Conservation (phyloP, 441 rosid genomes). For the Raphanus hybrid region DNA sequence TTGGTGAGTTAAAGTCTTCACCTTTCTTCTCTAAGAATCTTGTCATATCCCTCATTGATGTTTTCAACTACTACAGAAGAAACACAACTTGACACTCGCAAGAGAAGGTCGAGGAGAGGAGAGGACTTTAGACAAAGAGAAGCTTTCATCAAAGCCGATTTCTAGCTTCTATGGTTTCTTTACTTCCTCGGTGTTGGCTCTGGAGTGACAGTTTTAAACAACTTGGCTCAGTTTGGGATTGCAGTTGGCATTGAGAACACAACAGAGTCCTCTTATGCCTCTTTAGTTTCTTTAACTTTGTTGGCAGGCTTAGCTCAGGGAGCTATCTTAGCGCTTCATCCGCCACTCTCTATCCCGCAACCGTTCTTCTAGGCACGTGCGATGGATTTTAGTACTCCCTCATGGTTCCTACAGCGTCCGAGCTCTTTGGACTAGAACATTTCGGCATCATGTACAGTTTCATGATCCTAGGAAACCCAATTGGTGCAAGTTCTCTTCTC, state of each 20-base stretch:
- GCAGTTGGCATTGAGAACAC: neutral
- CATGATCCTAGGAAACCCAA: conserved; percentile 6
- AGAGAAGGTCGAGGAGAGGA: neutral
- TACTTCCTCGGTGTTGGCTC: conserved; percentile 6
- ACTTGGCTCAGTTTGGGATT: conserved; percentile 2
- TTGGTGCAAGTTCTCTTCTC: neutral
- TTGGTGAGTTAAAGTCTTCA: neutral
- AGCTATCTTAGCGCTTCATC: neutral
- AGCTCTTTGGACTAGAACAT: conserved; percentile 6
- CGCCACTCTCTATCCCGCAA: conserved; percentile 5
- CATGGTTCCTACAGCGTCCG: conserved; percentile 11
- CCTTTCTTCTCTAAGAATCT: neutral
- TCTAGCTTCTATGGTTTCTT: neutral
- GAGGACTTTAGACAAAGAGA: neutral
- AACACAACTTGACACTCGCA: neutral
- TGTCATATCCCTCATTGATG: neutral
- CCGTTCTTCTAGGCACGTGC: neutral
- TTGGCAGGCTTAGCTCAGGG: neutral
- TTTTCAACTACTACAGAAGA: no score
- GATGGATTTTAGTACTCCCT: neutral
- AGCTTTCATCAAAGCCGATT: neutral
- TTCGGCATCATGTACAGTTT: conserved; percentile 3
- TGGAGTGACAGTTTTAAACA: neutral
- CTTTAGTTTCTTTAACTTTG: conserved; percentile 6
- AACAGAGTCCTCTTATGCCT: conserved; percentile 7